phyloP scores from a whole-genome alignment of 2,329 filamentous ascomycete genomes.

The Trichoderma koningiopsis region DNA sequence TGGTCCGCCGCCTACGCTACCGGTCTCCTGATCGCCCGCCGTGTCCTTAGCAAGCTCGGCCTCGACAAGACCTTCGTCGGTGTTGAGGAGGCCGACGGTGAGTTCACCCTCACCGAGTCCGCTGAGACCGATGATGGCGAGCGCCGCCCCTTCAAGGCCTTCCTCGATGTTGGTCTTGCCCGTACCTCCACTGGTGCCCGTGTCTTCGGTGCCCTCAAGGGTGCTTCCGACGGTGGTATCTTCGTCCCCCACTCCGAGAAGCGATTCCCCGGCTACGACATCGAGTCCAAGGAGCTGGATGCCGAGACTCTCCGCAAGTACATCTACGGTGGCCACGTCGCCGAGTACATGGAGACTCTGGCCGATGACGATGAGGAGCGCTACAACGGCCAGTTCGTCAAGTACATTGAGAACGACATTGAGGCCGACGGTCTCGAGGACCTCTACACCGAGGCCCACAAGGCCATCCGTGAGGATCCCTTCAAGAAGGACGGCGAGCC shows the following conservation, averaged over 20 bases:
- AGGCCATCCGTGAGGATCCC: conserved; percentile 95
- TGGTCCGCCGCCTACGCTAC: conserved; percentile 97
- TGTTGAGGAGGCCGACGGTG: conserved; percentile 95
- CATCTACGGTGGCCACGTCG: conserved; percentile 97
- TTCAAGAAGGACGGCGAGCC: conserved; percentile 85
- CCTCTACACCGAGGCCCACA: conserved; percentile 91
- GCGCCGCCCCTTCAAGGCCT: conserved; percentile 98
- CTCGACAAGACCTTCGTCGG: conserved; percentile 90
- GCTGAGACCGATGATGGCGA: conserved; percentile 86
- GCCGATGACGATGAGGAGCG: conserved; percentile 99
- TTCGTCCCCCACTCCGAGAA: conserved; percentile 98
- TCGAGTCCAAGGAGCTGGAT: conserved; percentile 97
- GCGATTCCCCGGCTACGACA: conserved; percentile 98
- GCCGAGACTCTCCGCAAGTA: conserved; percentile 97
- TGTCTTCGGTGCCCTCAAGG: conserved; percentile 99
- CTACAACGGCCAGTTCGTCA: conserved; percentile 96
- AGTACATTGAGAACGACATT: conserved; percentile 96
- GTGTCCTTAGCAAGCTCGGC: conserved; percentile 94
- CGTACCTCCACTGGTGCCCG: conserved; percentile 98
- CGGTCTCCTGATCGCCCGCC: conserved; percentile 94
- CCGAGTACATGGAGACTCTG: conserved; percentile 99
- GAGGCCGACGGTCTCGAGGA: conserved; percentile 98
- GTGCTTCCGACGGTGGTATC: conserved; percentile 97
- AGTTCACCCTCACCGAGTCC: conserved; percentile 94
- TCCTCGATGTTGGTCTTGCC: conserved; percentile 95